phyloP scores from a whole-genome alignment of 495 filamentous ascomycete genomes.

The Penicillium malachiteum region DNA sequence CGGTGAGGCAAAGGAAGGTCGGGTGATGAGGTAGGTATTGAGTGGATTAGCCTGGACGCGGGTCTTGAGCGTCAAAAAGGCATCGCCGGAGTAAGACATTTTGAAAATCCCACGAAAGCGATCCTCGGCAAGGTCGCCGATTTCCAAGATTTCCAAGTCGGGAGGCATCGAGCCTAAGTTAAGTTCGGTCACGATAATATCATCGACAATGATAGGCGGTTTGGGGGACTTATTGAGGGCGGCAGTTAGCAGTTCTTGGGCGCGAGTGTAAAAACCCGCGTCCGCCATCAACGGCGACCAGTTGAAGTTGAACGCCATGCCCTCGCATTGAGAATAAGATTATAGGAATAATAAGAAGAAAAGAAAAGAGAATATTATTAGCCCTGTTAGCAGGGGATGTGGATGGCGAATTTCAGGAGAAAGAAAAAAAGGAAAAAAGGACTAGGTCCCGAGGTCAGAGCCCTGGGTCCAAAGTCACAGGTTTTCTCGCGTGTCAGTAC shows the following conservation, averaged over 20 bases:
- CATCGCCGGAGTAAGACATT: constrained; percentile 95
- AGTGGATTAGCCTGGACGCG: constrained; percentile 96
- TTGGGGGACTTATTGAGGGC: constrained; percentile 98
- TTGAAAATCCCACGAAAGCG: constrained; percentile 97
- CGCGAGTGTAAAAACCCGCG: constrained; percentile 82
- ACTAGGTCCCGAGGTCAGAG: constrained; percentile 2
- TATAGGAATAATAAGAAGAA: background rate
- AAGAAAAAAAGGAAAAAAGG: constrained; percentile 5
- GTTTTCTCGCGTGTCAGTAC: background rate
- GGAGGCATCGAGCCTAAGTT: constrained; percentile 92
- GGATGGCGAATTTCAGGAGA: constrained; percentile 6
- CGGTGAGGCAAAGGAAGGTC: constrained; percentile 88
- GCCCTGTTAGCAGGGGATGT: background rate
- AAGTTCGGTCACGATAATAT: constrained; percentile 96
- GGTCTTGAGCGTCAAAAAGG: constrained; percentile 89
- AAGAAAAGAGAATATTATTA: background rate
- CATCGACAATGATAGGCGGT: constrained; percentile 98
- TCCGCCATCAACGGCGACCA: constrained; percentile 98
- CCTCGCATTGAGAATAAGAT: constrained; percentile 33
- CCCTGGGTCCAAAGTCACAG: background rate
- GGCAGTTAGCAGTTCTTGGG: constrained; percentile 88
- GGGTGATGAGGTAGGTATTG: constrained; percentile 90
- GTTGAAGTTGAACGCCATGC: constrained; percentile 99
- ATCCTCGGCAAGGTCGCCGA: constrained; percentile 95
- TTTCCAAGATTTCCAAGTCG: constrained; percentile 92